Conservation (phyloP, 169 alveolate species). For the Plasmodium relictum region DNA sequence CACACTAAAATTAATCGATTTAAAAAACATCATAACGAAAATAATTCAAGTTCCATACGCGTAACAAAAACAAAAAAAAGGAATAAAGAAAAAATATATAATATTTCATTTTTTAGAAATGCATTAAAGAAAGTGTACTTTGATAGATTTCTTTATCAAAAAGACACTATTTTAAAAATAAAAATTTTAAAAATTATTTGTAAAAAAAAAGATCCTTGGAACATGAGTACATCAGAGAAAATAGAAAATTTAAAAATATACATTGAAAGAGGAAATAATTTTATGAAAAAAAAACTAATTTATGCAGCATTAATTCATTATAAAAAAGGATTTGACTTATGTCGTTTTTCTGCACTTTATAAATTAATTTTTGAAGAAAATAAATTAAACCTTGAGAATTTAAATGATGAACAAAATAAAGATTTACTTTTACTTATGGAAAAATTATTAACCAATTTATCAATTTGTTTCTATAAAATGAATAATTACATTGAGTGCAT, state of each 20-base stretch:
- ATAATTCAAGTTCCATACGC: background rate
- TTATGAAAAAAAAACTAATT: slow-evolving; percentile 35
- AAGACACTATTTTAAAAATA: slow-evolving; percentile 72
- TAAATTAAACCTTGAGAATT: slow-evolving; percentile 2
- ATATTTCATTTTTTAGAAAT: slow-evolving; percentile 6
- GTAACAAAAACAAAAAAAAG: background rate
- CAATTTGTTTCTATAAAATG: slow-evolving; percentile 63
- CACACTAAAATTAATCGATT: slow-evolving; percentile 2
- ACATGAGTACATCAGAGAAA: slow-evolving; percentile 66
- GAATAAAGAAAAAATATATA: slow-evolving; percentile 9
- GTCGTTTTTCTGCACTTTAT: slow-evolving; percentile 67
- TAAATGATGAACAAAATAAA: slow-evolving; percentile 3
- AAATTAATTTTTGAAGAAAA: slow-evolving; percentile 74
- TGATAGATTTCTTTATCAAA: slow-evolving; percentile 50
- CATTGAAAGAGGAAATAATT: slow-evolving; percentile 54
- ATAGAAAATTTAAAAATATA: slow-evolving; percentile 64
- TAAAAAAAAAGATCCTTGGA: slow-evolving; percentile 78
- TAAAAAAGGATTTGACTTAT: slow-evolving; percentile 63
- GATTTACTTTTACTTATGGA: background rate
- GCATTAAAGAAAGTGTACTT: slow-evolving; percentile 55
- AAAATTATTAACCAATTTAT: slow-evolving; percentile 65
- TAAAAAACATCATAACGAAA: background rate
- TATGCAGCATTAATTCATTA: slow-evolving; percentile 74
- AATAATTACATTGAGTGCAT: slow-evolving; percentile 56
- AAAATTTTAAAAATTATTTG: slow-evolving; percentile 71